Conservation (phyloP, 2,329 filamentous ascomycete genomes). For the Claviceps quebecensis region DNA sequence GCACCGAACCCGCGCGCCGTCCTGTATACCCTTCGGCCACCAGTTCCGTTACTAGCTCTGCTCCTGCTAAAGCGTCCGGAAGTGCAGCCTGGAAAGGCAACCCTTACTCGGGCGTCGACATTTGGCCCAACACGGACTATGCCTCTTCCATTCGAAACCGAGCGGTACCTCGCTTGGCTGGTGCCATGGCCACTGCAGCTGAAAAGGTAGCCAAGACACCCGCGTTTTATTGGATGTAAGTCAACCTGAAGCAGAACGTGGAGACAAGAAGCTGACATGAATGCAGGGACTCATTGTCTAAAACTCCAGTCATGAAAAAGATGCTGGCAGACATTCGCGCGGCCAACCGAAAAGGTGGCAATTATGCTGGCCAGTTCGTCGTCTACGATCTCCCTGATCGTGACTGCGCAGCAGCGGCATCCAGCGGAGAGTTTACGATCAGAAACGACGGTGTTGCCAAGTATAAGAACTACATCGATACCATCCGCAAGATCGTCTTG, state of each 20-base stretch:
- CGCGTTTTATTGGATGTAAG: slow-evolving; percentile 38
- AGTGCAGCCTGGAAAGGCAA: slow-evolving; percentile 37
- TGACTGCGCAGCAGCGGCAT: slow-evolving; percentile 42
- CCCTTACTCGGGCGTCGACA: slow-evolving; percentile 34
- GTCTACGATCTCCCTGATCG: slow-evolving; percentile 45
- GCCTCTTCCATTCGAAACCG: slow-evolving; percentile 37
- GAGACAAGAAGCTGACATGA: slow-evolving; percentile 4
- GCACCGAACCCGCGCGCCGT: neutral
- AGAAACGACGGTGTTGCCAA: slow-evolving; percentile 35
- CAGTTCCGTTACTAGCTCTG: neutral
- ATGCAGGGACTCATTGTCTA: slow-evolving; percentile 33
- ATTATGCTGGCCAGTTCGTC: slow-evolving; percentile 35
- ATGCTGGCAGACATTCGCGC: slow-evolving; percentile 31
- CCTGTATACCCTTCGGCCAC: neutral
- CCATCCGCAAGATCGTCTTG: slow-evolving; percentile 27
- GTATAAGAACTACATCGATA: slow-evolving; percentile 43
- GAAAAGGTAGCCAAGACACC: slow-evolving; percentile 37
- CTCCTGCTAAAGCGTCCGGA: slow-evolving; percentile 14
- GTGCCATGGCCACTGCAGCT: slow-evolving; percentile 37
- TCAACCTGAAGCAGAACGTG: slow-evolving; percentile 1
- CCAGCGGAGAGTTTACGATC: slow-evolving; percentile 41
- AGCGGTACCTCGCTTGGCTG: slow-evolving; percentile 48
- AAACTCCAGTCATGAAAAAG: slow-evolving; percentile 30
- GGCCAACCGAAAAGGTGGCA: slow-evolving; percentile 21
- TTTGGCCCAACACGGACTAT: slow-evolving; percentile 22